Evolutionary conservation across 805 yeast genomes (phyloP).

Genomic region (Wickerhamomyces xylosicus): DNA sequence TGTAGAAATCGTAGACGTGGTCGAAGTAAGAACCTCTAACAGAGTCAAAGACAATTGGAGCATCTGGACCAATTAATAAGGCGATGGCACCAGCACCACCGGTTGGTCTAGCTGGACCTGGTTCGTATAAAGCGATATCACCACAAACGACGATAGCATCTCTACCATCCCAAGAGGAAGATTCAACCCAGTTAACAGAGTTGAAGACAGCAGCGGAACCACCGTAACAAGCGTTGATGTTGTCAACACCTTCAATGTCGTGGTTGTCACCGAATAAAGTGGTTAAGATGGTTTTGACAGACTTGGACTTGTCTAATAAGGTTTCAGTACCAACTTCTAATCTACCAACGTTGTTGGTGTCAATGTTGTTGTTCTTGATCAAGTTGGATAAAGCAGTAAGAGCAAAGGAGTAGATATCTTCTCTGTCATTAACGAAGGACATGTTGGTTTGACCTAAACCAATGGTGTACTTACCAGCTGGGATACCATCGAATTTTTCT

Average conservation of each 20-base stretch:
- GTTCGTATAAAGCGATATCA: conserved; percentile 93
- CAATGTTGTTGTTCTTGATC: conserved; percentile 73
- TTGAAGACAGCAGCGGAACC: conserved; percentile 94
- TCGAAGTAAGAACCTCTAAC: conserved; percentile 91
- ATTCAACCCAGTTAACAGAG: conserved; percentile 92
- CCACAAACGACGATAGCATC: conserved; percentile 96
- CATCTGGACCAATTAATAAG: conserved; percentile 90
- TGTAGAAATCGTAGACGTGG: conserved; percentile 96
- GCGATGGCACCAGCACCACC: conserved; percentile 99
- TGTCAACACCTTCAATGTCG: conserved; percentile 94
- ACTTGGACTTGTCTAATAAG: conserved; percentile 89
- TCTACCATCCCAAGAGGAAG: conserved; percentile 96
- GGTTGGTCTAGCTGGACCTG: conserved; percentile 98
- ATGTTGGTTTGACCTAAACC: conserved; percentile 98
- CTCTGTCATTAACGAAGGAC: conserved; percentile 96
- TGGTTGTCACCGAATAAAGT: conserved; percentile 82
- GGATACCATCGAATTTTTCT: conserved; percentile 75
- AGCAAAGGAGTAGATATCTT: conserved; percentile 91
- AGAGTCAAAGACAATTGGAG: conserved; percentile 87
- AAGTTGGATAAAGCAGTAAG: conserved; percentile 78
- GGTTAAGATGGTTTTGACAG: conserved; percentile 92
- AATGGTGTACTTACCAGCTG: conserved; percentile 94
- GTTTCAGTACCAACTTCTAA: conserved; percentile 99
- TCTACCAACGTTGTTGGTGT: conserved; percentile 76
- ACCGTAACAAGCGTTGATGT: conserved; percentile 96